Evolutionary conservation across 345 rosid genomes (phyloP).

Genomic region (Pistacia vera): DNA sequence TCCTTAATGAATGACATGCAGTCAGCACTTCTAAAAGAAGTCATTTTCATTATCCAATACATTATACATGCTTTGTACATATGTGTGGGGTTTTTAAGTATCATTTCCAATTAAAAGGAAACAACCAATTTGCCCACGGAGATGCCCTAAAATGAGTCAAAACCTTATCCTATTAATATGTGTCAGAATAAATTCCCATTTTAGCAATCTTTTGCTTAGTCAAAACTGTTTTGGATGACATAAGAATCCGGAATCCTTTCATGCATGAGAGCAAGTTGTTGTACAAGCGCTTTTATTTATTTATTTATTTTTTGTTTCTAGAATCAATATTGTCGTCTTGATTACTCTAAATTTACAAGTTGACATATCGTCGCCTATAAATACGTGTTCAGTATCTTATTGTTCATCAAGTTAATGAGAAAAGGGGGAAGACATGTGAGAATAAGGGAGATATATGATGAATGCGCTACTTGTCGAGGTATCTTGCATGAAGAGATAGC

Average conservation of each 20-base stretch:
- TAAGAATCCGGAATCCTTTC: neutral
- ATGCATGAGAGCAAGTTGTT: neutral
- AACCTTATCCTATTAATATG: neutral
- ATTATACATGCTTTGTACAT: no score
- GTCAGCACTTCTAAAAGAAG: no score
- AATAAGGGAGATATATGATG: neutral
- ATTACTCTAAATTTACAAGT: neutral
- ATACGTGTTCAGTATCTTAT: neutral
- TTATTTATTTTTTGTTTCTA: neutral
- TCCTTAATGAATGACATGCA: no score
- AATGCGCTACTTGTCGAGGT: neutral
- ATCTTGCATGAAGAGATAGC: neutral
- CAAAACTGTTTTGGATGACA: neutral
- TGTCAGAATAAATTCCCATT: neutral
- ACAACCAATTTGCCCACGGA: neutral
- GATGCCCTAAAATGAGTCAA: neutral
- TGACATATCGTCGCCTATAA: neutral
- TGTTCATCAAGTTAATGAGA: no score
- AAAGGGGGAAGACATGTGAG: neutral
- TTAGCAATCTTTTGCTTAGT: neutral
- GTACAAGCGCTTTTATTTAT: neutral
- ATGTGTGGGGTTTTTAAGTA: neutral
- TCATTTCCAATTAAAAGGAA: no score
- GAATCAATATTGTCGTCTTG: neutral
- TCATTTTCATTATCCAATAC: no score